These are phyloP conservation scores for Physaria fendleri DNA, from an alignment of 345 rosid species.

Conservation along the genomic window DNA sequence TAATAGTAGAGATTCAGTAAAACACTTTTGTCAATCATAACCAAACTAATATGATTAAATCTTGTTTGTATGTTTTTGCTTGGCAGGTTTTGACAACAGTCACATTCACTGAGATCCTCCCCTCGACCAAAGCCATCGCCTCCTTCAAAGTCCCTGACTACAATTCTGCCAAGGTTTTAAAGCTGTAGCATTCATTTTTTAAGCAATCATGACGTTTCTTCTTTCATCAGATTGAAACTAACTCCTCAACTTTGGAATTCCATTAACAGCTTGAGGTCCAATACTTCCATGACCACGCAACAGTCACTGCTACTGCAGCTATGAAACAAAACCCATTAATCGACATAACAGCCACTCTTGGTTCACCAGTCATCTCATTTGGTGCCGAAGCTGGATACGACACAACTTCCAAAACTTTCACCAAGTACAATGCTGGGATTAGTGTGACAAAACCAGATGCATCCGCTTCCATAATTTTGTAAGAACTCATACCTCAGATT, in stretches of 20 bases:
- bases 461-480: constrained; percentile 68
- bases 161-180: constrained; percentile 60
- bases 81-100: constrained; percentile 62
- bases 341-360: constrained; percentile 75
- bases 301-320: constrained; percentile 55
- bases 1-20: neutral
- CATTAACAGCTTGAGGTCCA: constrained; percentile 68
- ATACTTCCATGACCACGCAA: constrained; percentile 77
- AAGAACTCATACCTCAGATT: constrained; percentile 23
- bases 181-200: no score
- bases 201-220: neutral
- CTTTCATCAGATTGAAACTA: neutral
- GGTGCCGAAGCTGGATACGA: constrained; percentile 96
- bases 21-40: neutral
- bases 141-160: constrained; percentile 77
- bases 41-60: neutral
- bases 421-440: constrained; percentile 81
- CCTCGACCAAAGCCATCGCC: constrained; percentile 71
- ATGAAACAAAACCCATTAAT: constrained; percentile 64
- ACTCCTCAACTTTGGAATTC: neutral
- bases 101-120: constrained; percentile 66
- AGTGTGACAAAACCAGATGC: constrained; percentile 69
- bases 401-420: constrained; percentile 50
- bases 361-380: constrained; percentile 71
- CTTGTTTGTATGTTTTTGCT: neutral